Evolutionary conservation across 2,329 filamentous ascomycete genomes (phyloP).

Genomic region (Macroventuria anomochaeta): DNA sequence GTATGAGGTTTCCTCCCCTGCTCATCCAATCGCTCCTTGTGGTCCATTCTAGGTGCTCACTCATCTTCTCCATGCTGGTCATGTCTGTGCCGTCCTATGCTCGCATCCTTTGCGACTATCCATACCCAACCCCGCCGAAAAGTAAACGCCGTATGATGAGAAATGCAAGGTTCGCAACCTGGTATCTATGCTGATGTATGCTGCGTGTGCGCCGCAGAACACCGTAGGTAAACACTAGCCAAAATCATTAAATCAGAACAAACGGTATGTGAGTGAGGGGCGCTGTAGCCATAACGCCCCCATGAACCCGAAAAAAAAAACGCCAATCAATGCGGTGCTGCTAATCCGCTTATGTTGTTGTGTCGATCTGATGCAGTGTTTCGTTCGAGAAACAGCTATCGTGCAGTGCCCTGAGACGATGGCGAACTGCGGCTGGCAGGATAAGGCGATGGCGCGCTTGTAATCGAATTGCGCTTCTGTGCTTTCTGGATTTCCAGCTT

Average conservation of each 20-base stretch:
- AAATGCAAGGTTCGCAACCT: slow-evolving; percentile 18
- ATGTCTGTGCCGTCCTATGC: not conserved
- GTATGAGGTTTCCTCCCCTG: not conserved
- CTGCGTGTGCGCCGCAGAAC: slow-evolving; percentile 20
- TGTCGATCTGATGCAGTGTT: slow-evolving; percentile 5
- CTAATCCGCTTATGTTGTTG: slow-evolving; percentile 19
- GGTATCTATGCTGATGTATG: slow-evolving; percentile 33
- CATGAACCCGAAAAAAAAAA: slow-evolving; percentile 25
- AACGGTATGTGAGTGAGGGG: slow-evolving; percentile 18
- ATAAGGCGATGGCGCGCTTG: slow-evolving; percentile 39
- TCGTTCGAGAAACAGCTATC: slow-evolving; percentile 14
- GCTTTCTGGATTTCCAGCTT: slow-evolving; percentile 53
- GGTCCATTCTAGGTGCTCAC: slow-evolving; percentile 13
- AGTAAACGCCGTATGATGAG: slow-evolving; percentile 14
- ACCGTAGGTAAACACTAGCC: slow-evolving; percentile 9
- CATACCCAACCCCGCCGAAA: slow-evolving; percentile 5
- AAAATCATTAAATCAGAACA: slow-evolving; percentile 13
- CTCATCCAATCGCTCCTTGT: not conserved
- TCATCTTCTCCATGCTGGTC: slow-evolving; percentile 11
- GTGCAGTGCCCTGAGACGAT: slow-evolving; percentile 37
- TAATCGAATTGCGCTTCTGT: slow-evolving; percentile 46
- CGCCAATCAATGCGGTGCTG: slow-evolving; percentile 35
- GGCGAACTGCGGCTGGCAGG: slow-evolving; percentile 41
- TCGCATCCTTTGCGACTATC: not conserved
- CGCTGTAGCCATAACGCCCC: slow-evolving; percentile 24